Base-by-base conservation (phyloP, 495 filamentous ascomycete genomes). In the Talaromyces ruber region DNA sequence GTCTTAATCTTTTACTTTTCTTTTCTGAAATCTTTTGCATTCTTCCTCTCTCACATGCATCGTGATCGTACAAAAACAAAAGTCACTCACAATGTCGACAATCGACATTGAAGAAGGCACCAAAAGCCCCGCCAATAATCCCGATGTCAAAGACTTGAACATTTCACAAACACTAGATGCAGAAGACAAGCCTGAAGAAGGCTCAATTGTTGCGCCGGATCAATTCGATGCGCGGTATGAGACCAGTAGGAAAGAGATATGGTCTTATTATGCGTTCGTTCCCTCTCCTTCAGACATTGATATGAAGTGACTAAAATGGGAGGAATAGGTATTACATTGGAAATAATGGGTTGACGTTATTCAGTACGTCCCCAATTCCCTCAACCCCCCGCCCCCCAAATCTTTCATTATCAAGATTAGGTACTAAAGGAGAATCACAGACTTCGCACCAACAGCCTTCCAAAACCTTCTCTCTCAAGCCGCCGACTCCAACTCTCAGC, bases 381-480 rank as follows among this genome's bases (percentile, higher is more conserved):
- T n/a, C n/a, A n/a, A n/a, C n/a, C n/a, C n/a, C n/a, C n/a, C n/a
- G n/a, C 59, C 45, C 24, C 18, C 18, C 8, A 11, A 45, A 28
- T 14, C 34, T 7, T 6, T 37, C 11, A 28, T 22, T 2, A 51
- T 9, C 56, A 61, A 59, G 59, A 60, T n/a, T n/a, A n/a, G n/a
- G n/a, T n/a, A n/a, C n/a, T n/a, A n/a, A n/a, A n/a, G n/a, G n/a
- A n/a, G n/a, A n/a, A n/a, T n/a, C n/a, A n/a, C 55, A 77, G 76
- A 88, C 66, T 88, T 87, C 65, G 85, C 81, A 4, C 85, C 85
- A 7, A 88, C 86, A 3, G 83, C 82, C 24, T 86, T 85, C 59
- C 85, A 88, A 63, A 87, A 87, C 62, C 70, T 87, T 24, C 67
- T 88, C 4, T 82, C 71, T 45, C 80, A 86, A 71, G 82, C 83